Percentiles rank a stretch among this genome's conserved stretches.
phyloP scores from a whole-genome alignment of 2,329 filamentous ascomycete genomes.

The Apiospora rasikravindrae region DNA sequence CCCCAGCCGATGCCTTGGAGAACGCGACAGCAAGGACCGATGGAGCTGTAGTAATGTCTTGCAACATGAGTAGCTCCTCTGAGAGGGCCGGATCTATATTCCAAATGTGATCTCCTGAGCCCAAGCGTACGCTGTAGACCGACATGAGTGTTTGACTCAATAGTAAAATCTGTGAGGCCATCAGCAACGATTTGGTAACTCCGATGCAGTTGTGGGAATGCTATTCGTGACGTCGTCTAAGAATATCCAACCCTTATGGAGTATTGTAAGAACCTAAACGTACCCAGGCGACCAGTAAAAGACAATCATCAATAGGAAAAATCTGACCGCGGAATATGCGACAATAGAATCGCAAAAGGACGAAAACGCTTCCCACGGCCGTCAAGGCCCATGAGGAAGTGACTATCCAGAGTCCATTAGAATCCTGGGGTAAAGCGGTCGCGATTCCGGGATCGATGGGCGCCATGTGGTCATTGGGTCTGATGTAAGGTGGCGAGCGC shows the following conservation, averaged over 20 bases:
- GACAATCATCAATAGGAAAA: neutral
- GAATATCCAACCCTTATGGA: too few species aligned
- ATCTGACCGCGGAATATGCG: neutral
- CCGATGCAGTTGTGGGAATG: too few species aligned
- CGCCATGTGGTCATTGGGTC: neutral
- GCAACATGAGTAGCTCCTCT: neutral
- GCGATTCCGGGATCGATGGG: neutral
- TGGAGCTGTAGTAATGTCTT: neutral
- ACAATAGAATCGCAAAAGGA: neutral
- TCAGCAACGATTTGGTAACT: too few species aligned
- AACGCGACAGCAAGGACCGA: slow-evolving; percentile 35
- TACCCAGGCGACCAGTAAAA: neutral
- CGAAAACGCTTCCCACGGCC: neutral
- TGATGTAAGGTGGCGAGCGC: neutral
- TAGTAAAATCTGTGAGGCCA: neutral
- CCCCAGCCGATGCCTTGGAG: slow-evolving; percentile 40
- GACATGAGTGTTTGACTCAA: neutral
- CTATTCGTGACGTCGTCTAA: too few species aligned
- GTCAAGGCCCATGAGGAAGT: slow-evolving; percentile 1
- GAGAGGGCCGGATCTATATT: neutral
- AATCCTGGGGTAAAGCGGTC: neutral
- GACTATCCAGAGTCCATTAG: neutral
- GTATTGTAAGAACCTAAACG: neutral
- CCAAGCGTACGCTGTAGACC: neutral
- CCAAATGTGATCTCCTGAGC: neutral